phyloP scores from a whole-genome alignment of 345 rosid genomes.

The Hevea brasiliensis region DNA sequence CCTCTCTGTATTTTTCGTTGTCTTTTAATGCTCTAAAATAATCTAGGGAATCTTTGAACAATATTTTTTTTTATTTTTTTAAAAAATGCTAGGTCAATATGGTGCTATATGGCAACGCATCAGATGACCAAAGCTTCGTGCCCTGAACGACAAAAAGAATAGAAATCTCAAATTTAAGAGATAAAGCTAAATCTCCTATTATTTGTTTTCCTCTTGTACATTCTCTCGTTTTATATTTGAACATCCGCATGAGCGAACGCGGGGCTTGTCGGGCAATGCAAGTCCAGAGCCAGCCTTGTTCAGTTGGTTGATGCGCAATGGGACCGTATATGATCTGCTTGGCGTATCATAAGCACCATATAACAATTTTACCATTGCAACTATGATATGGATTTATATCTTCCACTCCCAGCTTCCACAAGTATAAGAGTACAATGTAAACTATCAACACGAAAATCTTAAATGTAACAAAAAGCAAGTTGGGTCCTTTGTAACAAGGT shows the following conservation, averaged over 20 bases:
- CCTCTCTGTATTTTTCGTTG: not conserved
- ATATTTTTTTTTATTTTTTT: not conserved
- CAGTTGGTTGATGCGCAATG: not conserved
- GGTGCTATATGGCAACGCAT: not conserved
- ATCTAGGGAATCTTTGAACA: not conserved
- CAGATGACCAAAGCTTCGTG: conserved; percentile 12
- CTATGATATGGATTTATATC: not conserved
- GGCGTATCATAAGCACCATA: not conserved
- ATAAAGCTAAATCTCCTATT: not conserved
- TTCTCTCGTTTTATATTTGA: not conserved
- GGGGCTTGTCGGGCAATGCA: conserved; percentile 18
- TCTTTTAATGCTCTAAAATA: not conserved
- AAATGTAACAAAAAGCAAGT: not conserved
- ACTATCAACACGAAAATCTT: not conserved
- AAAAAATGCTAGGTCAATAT: not conserved
- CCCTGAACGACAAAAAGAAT: not conserved
- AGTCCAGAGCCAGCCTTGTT: conserved; percentile 9
- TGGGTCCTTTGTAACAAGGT: conserved; percentile 7
- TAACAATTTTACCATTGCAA: not conserved
- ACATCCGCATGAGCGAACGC: not conserved
- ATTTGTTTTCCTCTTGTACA: conserved; percentile 1
- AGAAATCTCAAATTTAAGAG: conserved; percentile 14
- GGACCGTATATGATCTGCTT: not conserved
- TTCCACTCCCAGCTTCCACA: not conserved
- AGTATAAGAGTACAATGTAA: not conserved